Base-by-base conservation (phyloP, 202 grass and related monocot genomes). In the Zizania palustris region DNA sequence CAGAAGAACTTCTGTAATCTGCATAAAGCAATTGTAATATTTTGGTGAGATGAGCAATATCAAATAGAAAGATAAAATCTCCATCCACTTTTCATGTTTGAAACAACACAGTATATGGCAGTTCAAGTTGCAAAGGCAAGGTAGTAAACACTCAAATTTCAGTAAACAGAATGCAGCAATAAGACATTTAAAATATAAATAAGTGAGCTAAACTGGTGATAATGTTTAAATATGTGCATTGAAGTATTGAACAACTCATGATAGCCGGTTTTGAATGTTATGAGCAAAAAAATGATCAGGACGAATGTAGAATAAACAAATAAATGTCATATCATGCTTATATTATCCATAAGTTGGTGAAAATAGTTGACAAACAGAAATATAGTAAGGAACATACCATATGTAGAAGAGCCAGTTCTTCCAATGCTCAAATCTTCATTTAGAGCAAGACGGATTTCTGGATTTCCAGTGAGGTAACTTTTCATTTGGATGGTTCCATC, bases 401-500 rank as follows among this genome's bases (percentile, higher is more conserved):
- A 85, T 22, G 81, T 72, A 69, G 91, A 94, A 56, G 85, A 84
- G 65, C 91, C 78, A 45, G 85, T 92, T 88, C 74, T 89, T 85
- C 96, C 96, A 63, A 99, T 95, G 74, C 74, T 78, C 68, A 99
- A 89, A 84, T 99, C 96, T 85, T 99, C 96, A 85, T 99, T 99
- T 65, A 99, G 83, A 45, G 96, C 96, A 44, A 99, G 75, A 61
- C 87, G 96, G 21, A 99, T 99, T 89, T 95, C 96, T 71, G 96
- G 96, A 78, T 99, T 95, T 57, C 91, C 96, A 66, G 77, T 92
- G 45, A 98, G 85, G 57, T 98, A 98, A 86, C 96, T 98, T 92
- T 95, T 98, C 96, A 98, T 98, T 92, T 98, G 96, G 76, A 98
- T 95, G 43, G 96, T 95, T 63, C 96, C 96, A 78, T 98, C 96